phyloP scores from a whole-genome alignment of 2,329 filamentous ascomycete genomes.

The Fusarium papillatum region DNA sequence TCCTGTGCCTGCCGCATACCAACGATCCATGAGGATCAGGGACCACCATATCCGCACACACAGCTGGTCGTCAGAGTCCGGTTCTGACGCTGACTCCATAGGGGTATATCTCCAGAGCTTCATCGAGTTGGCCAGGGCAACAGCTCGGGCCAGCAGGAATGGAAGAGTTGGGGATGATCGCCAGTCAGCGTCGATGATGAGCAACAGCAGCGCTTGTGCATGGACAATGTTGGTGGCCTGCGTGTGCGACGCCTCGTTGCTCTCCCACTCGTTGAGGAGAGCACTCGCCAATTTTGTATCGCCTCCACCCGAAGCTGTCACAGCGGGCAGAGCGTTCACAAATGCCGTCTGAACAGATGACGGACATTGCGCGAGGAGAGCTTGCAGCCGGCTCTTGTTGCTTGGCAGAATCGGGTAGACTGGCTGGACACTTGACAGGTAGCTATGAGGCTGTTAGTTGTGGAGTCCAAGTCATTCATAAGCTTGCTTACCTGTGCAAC shows the following conservation, averaged over 20 bases:
- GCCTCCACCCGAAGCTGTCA: conserved; percentile 51
- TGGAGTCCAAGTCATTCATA: not conserved
- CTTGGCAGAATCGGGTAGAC: conserved; percentile 76
- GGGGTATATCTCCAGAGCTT: conserved; percentile 63
- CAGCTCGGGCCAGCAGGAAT: conserved; percentile 73
- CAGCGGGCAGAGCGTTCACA: conserved; percentile 71
- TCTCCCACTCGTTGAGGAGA: conserved; percentile 67
- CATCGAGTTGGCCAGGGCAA: conserved; percentile 75
- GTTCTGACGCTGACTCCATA: conserved; percentile 63
- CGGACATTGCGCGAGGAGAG: conserved; percentile 69
- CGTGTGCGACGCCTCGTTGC: conserved; percentile 53
- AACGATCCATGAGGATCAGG: conserved; percentile 78
- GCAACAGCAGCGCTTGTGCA: conserved; percentile 75
- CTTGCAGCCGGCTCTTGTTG: conserved; percentile 67
- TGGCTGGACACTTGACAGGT: conserved; percentile 75
- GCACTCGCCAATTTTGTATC: conserved; percentile 61
- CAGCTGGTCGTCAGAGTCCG: conserved; percentile 73
- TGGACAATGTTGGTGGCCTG: conserved; percentile 66
- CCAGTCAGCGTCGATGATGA: conserved; percentile 75
- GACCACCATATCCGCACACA: conserved; percentile 79
- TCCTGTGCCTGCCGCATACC: conserved; percentile 78
- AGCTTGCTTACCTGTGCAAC: conserved; percentile 58
- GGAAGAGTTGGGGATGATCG: conserved; percentile 60
- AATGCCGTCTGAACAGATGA: conserved; percentile 73
- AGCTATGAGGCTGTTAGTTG: conserved; percentile 56